phyloP scores from a whole-genome alignment of 345 rosid genomes.

The Eucalyptus sp. region DNA sequence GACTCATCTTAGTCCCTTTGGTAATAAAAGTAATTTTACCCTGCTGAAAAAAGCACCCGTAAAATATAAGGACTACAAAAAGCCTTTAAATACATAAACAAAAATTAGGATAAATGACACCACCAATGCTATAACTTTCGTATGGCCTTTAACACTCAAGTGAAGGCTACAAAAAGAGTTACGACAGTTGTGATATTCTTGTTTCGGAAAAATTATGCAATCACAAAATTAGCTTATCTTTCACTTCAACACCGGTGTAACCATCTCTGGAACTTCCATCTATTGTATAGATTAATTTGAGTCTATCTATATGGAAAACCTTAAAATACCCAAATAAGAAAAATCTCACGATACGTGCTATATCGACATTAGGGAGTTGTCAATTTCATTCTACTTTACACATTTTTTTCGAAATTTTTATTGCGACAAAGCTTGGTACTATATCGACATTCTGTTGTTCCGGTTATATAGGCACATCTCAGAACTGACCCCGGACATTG shows the following conservation, averaged over 20 bases:
- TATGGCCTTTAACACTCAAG: no score
- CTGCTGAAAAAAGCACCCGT: not conserved
- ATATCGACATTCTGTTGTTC: not conserved
- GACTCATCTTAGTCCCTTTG: not conserved
- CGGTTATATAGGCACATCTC: not conserved
- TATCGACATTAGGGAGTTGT: not conserved
- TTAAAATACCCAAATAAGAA: no score
- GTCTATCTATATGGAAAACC: not conserved
- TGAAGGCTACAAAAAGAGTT: no score
- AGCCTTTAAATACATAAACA: no score
- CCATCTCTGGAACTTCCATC: not conserved
- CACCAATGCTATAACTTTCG: no score
- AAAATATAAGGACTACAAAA: no score
- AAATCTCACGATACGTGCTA: no score
- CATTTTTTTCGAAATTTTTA: not conserved
- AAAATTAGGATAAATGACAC: no score
- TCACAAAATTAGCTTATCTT: not conserved
- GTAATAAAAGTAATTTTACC: not conserved
- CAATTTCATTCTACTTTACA: not conserved
- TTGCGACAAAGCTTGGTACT: not conserved
- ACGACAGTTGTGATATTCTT: no score
- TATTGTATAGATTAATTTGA: not conserved
- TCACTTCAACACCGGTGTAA: not conserved
- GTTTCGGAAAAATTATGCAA: no score
- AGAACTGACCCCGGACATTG: not conserved